Conservation (phyloP, 2,329 filamentous ascomycete species). For the Colletotrichum sp. region DNA sequence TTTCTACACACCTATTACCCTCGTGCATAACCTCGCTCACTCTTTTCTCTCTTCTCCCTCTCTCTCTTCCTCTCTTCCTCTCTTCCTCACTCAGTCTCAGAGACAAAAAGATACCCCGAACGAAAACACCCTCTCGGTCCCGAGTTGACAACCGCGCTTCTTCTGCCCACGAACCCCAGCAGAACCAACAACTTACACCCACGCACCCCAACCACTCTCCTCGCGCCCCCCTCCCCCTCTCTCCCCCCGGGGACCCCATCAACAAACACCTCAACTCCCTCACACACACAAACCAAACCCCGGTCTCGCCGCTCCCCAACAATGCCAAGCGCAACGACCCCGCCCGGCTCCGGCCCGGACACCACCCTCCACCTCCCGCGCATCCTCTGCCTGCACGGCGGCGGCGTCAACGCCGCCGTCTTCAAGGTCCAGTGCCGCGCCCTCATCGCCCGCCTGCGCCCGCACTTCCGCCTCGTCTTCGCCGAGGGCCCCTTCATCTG, state of each 20-base stretch:
- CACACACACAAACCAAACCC: background rate
- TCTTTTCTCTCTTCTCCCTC: background rate
- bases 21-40: background rate
- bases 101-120: background rate
- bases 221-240: background rate
- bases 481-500: slow-evolving; percentile 72
- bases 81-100: background rate
- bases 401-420: slow-evolving; percentile 74
- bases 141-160: background rate
- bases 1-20: background rate
- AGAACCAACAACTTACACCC: background rate
- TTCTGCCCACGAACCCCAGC: background rate
- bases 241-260: background rate
- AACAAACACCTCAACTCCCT: background rate
- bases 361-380: slow-evolving; percentile 54
- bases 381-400: slow-evolving; percentile 82
- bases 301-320: background rate
- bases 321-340: slow-evolving; percentile 12
- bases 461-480: slow-evolving; percentile 74
- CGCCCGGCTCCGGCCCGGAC: background rate
- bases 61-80: background rate
- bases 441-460: slow-evolving; percentile 49
- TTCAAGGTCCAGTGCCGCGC: slow-evolving; percentile 72
- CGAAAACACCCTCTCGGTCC: background rate
- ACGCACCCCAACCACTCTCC: background rate